These are phyloP conservation scores for Fusarium euwallaceae DNA, from an alignment of 2,329 filamentous ascomycete genomes.

Conservation along the genomic window DNA sequence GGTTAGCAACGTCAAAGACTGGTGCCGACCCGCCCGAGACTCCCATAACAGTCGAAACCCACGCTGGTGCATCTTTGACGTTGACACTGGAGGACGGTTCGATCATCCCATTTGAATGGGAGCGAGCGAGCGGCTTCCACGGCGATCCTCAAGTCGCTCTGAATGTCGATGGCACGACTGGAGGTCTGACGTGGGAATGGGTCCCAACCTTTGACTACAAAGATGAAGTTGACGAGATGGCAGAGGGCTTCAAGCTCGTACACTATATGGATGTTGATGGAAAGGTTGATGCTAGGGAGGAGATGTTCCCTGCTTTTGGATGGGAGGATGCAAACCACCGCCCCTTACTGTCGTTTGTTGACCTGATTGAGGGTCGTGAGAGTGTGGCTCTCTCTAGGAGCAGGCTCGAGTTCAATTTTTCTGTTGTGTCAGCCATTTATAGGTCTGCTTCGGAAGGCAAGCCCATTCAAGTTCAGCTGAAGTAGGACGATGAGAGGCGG, in stretches of 20 bases:
- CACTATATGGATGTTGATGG: conserved; percentile 22
- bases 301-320: conserved; percentile 23
- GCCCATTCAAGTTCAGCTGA: conserved; percentile 15
- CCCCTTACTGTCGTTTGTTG: conserved; percentile 23
- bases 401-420: conserved; percentile 24
- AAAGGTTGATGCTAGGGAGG: conserved; percentile 14
- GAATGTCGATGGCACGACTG: conserved; percentile 21
- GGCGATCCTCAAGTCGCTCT: conserved; percentile 20
- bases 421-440: conserved; percentile 23
- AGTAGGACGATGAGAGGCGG: background rate
- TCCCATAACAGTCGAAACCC: conserved; percentile 19
- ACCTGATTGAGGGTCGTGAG: conserved; percentile 20
- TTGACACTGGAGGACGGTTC: conserved; percentile 19
- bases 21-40: conserved; percentile 10
- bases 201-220: conserved; percentile 31
- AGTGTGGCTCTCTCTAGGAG: conserved; percentile 23
- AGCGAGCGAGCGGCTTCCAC: conserved; percentile 25
- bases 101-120: conserved; percentile 20
- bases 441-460: conserved; percentile 21
- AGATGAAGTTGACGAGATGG: conserved; percentile 8
- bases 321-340: conserved; percentile 30
- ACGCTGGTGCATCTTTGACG: conserved; percentile 15
- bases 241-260: conserved; percentile 19
- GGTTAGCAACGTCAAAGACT: conserved; percentile 21
- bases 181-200: conserved; percentile 26